Conservation (phyloP, 2,329 filamentous ascomycete species). For the Xylariaceae sp. region DNA sequence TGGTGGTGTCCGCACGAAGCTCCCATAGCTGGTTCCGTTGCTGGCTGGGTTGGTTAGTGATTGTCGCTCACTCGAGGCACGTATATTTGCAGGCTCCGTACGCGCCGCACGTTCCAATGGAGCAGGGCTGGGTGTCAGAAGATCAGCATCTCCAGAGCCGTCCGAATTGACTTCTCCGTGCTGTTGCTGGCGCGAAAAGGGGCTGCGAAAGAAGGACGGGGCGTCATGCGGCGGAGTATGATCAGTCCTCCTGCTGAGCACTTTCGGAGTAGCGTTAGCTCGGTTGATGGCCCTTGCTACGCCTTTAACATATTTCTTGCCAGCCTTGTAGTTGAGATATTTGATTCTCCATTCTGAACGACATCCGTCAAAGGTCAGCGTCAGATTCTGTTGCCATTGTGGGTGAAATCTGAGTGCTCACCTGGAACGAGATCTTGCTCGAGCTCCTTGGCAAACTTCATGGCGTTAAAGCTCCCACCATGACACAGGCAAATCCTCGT, state of each 20-base stretch:
- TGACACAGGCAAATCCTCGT: background rate
- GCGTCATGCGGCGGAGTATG: constrained; percentile 42
- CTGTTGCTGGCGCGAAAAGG: constrained; percentile 35
- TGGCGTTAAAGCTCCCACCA: constrained; percentile 46
- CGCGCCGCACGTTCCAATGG: constrained; percentile 33
- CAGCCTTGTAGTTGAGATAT: constrained; percentile 94
- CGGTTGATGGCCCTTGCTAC: constrained; percentile 75
- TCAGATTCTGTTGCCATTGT: background rate
- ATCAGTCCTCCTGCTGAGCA: constrained; percentile 42
- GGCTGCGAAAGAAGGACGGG: constrained; percentile 41
- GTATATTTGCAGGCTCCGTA: constrained; percentile 34
- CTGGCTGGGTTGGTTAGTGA: constrained; percentile 48
- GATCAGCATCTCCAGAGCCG: constrained; percentile 31
- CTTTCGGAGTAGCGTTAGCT: constrained; percentile 59
- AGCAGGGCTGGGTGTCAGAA: constrained; percentile 37
- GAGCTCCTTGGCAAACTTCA: constrained; percentile 79
- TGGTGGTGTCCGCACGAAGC: constrained; percentile 55
- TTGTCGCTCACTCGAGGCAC: constrained; percentile 47
- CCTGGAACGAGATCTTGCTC: constrained; percentile 87
- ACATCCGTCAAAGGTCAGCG: background rate
- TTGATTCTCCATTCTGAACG: constrained; percentile 83
- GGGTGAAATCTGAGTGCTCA: constrained; percentile 43
- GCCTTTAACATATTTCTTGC: constrained; percentile 92
- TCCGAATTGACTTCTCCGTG: constrained; percentile 5
- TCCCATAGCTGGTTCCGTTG: constrained; percentile 58